These are phyloP conservation scores for Yamadazyma taylorii DNA, from an alignment of 1,139 yeast species.

Conservation along the genomic window DNA sequence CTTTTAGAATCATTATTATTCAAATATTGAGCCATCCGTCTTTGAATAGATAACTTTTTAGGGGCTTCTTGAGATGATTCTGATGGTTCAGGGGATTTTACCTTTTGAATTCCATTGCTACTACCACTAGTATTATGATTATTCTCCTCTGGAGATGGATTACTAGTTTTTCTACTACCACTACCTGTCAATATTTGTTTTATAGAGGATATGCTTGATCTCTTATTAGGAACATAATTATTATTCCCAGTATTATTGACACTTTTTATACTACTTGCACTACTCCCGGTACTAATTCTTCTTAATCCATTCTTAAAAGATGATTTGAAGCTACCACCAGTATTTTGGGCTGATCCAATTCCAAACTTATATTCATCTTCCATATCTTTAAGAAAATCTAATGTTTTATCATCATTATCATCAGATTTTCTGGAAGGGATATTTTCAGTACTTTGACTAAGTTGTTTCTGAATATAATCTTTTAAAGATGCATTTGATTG, in stretches of 20 bases:
- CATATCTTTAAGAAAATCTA: constrained; percentile 60
- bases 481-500: constrained; percentile 31
- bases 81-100: constrained; percentile 4
- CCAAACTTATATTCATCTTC: constrained; percentile 25
- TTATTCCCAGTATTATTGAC: constrained; percentile 23
- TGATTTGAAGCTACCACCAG: constrained; percentile 48
- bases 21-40: constrained; percentile 63
- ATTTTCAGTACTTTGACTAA: constrained; percentile 26
- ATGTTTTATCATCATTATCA: constrained; percentile 27
- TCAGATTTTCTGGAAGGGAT: constrained; percentile 18
- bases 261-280: constrained; percentile 17
- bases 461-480: constrained; percentile 36
- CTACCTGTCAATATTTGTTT: constrained; percentile 47
- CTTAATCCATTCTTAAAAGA: constrained; percentile 35
- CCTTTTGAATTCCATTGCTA: constrained; percentile 4
- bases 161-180: constrained; percentile 12
- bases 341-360: constrained; percentile 26
- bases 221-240: constrained; percentile 21
- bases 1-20: constrained; percentile 43
- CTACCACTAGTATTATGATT: no score
- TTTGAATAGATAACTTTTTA: constrained; percentile 55
- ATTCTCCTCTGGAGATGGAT: constrained; percentile 9
- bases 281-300: constrained; percentile 42
- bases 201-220: constrained; percentile 42
- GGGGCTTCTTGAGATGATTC: constrained; percentile 14